A percentile compares a stretch with the other conserved stretches of the same genome.
phyloP scores from a whole-genome alignment of 805 yeast genomes.

The Wickerhamomyces pijperi region DNA sequence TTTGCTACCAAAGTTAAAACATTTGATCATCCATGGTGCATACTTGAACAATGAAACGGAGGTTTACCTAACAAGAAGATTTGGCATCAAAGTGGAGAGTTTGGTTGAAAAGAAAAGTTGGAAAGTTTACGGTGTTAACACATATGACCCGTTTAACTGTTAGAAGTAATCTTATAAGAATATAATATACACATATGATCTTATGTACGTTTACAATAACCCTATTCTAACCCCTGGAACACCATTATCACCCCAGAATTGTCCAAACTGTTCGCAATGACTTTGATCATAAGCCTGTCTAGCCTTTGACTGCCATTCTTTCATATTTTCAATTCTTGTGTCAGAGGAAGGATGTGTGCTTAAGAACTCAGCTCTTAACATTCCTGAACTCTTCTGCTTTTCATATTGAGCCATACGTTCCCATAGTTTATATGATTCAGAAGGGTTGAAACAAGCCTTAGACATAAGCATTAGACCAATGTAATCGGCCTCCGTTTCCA shows the following conservation, averaged over 20 bases:
- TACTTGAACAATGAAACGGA: conserved; percentile 12
- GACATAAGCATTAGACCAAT: conserved; percentile 92
- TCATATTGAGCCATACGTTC: conserved; percentile 57
- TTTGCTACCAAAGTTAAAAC: conserved; percentile 5
- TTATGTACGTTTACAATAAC: too few species aligned
- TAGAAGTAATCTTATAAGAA: too few species aligned
- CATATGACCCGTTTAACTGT: conserved; percentile 13
- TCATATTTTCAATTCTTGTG: conserved; percentile 61
- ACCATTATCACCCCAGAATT: conserved; percentile 6
- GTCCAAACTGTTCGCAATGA: conserved; percentile 7
- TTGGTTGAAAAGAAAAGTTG: conserved; percentile 12
- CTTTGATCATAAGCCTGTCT: conserved; percentile 6
- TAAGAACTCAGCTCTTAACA: conserved; percentile 38
- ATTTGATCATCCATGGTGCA: conserved; percentile 13
- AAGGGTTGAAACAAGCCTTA: conserved; percentile 75
- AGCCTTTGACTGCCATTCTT: conserved; percentile 52
- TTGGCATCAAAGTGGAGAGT: conserved; percentile 12
- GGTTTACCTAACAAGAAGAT: conserved; percentile 8
- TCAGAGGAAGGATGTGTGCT: conserved; percentile 84
- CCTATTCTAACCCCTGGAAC: neutral
- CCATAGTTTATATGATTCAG: conserved; percentile 73
- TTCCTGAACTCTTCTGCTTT: conserved; percentile 9
- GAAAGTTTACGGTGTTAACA: conserved; percentile 15
- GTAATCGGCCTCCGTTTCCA: conserved; percentile 95
- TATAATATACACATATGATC: too few species aligned